Evolutionary conservation across 2,329 filamentous ascomycete genomes (phyloP), one percentile per base, ranked within the genome.

Genomic region (Cryphonectria nitschkei): DNA sequence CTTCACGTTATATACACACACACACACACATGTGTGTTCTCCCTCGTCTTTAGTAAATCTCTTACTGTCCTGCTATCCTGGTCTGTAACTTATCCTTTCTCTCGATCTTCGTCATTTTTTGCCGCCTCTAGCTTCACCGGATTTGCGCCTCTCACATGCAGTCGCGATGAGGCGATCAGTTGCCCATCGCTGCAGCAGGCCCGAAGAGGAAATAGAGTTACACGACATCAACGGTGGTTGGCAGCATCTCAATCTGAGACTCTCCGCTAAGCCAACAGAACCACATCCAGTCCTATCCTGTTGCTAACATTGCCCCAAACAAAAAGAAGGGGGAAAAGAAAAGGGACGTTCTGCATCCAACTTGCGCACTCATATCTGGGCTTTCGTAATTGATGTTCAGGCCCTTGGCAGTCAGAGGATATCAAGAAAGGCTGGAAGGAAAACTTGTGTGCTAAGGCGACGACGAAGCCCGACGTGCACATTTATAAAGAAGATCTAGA

Each of bases 181-280:
- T 26, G 54, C 39, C 54, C 65, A 60, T 34, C 34, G 39, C 52
- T 67, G 65, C 65, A 67, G 39, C 26, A 29, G 52, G 65, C 52
- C 65, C 14, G 37, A 67, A 67, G 22, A 58, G 65, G 65, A 67
- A 67, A 67, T 67, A 26, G 65, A 58, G 52, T 46, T 65, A 61
- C 58, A 39, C 58, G 22, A 61, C 58, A 34, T 61, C 58, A 39
- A 61, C 58, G 34, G 34, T 61, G 58, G 58, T 61, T 61, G 58
- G 58, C 34, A 61, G 34, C 34, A 39, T 39, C 58, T 39, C 34
- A n/a, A 26, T 39, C 58, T 26, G 34, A 61, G 58, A 61, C 32
- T 19, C 6, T 39, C 34, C 34, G 58, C 58, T n/a, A 39, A 39
- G 34, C 8, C 16, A 61, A 22, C 58, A 26, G 34, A 34, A 26